phyloP scores from a whole-genome alignment of 2,329 filamentous ascomycete species.

The Paecilomyces fulvus region DNA sequence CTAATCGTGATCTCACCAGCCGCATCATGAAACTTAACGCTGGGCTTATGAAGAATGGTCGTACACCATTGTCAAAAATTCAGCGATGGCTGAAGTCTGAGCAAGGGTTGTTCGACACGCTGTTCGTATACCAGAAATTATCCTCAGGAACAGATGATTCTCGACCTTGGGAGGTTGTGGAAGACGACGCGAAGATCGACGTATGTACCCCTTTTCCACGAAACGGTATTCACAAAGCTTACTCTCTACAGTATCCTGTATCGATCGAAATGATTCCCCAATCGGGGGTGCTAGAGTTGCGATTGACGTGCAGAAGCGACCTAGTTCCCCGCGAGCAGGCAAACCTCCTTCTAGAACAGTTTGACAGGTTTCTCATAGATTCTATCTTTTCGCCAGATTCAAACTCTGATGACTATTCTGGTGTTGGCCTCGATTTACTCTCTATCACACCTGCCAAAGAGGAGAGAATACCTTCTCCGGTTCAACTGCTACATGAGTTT shows the following conservation, averaged over 20 bases:
- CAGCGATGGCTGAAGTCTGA: constrained; percentile 62
- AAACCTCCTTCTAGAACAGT: constrained; percentile 57
- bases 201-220: constrained; percentile 20
- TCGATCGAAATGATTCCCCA: constrained; percentile 69
- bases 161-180: constrained; percentile 50
- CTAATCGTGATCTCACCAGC: constrained; percentile 50
- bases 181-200: constrained; percentile 63
- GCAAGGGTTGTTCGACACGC: constrained; percentile 67
- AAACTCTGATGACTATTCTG: constrained; percentile 32
- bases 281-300: constrained; percentile 46
- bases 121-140: constrained; percentile 73
- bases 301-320: constrained; percentile 57
- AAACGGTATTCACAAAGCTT: constrained; percentile 1
- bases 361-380: constrained; percentile 57
- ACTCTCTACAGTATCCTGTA: constrained; percentile 51
- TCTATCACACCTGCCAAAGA: constrained; percentile 59
- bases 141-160: constrained; percentile 13
- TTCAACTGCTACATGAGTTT: constrained; percentile 64
- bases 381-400: constrained; percentile 44
- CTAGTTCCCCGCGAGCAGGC: constrained; percentile 63
- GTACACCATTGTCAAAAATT: constrained; percentile 60
- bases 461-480: constrained; percentile 48
- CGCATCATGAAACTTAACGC: constrained; percentile 59
- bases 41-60: constrained; percentile 59
- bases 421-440: constrained; percentile 30